Evolutionary conservation across 2,329 filamentous ascomycete species (phyloP), one percentile per base, ranked within the genome.

Genomic region (Penicillium sumatraense): DNA sequence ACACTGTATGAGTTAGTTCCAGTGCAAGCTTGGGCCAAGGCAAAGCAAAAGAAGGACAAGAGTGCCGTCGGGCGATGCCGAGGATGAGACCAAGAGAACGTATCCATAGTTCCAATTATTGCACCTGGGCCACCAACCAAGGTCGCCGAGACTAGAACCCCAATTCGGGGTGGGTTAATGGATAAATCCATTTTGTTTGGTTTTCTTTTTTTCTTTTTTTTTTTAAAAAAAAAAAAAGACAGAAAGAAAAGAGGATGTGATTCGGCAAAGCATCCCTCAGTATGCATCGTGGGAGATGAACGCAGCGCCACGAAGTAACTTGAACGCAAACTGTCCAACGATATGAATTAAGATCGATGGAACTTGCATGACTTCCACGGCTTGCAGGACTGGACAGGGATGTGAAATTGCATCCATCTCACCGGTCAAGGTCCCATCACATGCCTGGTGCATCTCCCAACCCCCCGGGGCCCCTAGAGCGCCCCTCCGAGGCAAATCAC

Each of bases 401-500:
- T 62, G 16, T 54, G 53, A 49, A 49, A 57, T 56, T 51, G 31
- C 50, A 60, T 52, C 40, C 45, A 54, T 16, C 47, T 54, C 51
- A 51, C 53, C 55, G 44, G 51, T 54, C 50, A 14, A 42, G 16
- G 20, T 38, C 24, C 48, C 45, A 45, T 62, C 60, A 61, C 53
- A 61, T 59, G 58, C 44, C n/a, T 29, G 42, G 6, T 51, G 36
- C 27, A 31, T 53, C 18, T 52, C 20, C 29, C 31, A 46, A 31
- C 18, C 11, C 8, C 40, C 40, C 40, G 23, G 14, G 45, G 44
- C 29, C 20, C 20, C 16, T 46, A 24, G 31, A 27, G 33, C 38
- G 45, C 46, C 40, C 48, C 31, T 47, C 51, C 51, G 49, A 54
- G 55, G 60, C 51, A 54, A 59, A 57, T 54, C 49, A 58, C 49